phyloP scores from a whole-genome alignment of 345 rosid species.

The Hibiscus syriacus region DNA sequence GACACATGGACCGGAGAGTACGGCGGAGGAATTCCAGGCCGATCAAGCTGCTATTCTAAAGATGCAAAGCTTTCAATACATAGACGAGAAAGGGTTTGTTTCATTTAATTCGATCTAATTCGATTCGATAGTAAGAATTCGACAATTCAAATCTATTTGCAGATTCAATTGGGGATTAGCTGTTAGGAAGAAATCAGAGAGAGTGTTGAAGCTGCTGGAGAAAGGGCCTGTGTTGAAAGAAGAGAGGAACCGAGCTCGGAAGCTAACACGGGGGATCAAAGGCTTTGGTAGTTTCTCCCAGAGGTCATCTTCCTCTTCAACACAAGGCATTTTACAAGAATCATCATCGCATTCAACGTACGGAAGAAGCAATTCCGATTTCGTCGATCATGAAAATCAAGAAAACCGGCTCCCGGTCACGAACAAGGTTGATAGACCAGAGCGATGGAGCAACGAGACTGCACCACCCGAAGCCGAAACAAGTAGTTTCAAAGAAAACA shows the following conservation, averaged over 20 bases:
- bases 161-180: slow-evolving; percentile 91
- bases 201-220: slow-evolving; percentile 56
- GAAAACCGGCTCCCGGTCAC: slow-evolving; percentile 1
- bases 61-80: slow-evolving; percentile 54
- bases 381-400: slow-evolving; percentile 19
- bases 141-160: no score
- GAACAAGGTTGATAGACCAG: slow-evolving; percentile 4
- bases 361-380: slow-evolving; percentile 52
- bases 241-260: slow-evolving; percentile 74
- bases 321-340: slow-evolving; percentile 20
- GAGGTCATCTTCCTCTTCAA: slow-evolving; percentile 26
- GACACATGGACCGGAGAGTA: slow-evolving; percentile 96
- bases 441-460: not conserved
- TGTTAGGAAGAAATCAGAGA: slow-evolving; percentile 71
- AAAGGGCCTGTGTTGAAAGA: slow-evolving; percentile 57
- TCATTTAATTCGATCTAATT: not conserved
- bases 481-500: slow-evolving; percentile 34
- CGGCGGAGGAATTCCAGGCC: slow-evolving; percentile 61
- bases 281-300: slow-evolving; percentile 78
- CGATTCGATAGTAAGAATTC: no score
- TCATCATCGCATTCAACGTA: slow-evolving; percentile 26
- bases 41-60: slow-evolving; percentile 45
- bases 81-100: slow-evolving; percentile 76
- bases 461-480: slow-evolving; percentile 8
- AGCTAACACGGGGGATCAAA: slow-evolving; percentile 68